Evolutionary conservation across 371 early-diverging fungal genomes (phyloP), one percentile per base, ranked within the genome.

Genomic region (Actinomortierella wolfii): DNA sequence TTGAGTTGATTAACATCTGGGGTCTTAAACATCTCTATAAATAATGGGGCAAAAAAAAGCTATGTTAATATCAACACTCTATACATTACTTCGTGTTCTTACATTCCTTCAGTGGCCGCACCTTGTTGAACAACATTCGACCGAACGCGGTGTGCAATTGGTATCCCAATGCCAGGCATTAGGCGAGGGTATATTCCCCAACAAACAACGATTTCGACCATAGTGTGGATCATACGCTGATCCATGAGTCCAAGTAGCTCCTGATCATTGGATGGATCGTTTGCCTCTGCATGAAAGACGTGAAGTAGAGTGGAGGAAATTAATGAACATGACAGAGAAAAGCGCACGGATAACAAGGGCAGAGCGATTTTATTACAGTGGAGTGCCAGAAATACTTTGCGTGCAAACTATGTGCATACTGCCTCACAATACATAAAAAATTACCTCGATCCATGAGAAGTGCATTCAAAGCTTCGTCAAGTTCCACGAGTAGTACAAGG

Each of bases 111-210:
- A 21, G 24, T 39, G 15, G 25, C 7, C 29, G n/a, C 17, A 56
- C 57, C 67, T 54, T 55, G 68, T 51, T 76, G 78, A 20, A 63
- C 69, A 24, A 76, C 78, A 26, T 79, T 70, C 24, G 83, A 80
- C 21, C 75, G 48, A 3, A 87, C 79, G 26, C 92, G 79, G 49
- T 85, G 84, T 5, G 79, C 78, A 34, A 89, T 57, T 1, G 88
- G 87, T 41, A 89, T 82, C 0, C 92, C 90, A 0, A 89, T 85
- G 4, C 92, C 92, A 0, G 86, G 81, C 24, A 83, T 51, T 39
- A 89, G 74, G 44, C 81, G 83, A 8, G 92, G 90, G 62, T 85
- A 85, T 2, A 88, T 71, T 5, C 89, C 89, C 89, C 89, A 89
- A 28, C 83, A 84, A 11, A 88, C 70, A 21, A 87, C 70, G 17